A percentile compares a stretch with the other conserved stretches of the same genome.
Conservation (phyloP, 805 yeast genomes). For the Starmerella davenportii region DNA sequence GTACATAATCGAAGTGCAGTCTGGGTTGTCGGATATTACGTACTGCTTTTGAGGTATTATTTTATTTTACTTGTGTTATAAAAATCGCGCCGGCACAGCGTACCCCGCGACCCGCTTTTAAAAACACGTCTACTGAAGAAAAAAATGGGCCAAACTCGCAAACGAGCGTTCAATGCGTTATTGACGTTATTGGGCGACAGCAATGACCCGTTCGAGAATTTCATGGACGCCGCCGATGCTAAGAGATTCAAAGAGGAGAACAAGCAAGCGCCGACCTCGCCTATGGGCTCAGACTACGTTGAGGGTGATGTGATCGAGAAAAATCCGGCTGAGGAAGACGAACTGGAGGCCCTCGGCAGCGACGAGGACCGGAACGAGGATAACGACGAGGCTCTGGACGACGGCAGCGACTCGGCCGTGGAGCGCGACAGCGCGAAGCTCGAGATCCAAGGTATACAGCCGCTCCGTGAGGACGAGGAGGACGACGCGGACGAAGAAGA, state of each 20-base stretch:
- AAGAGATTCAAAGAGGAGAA: conserved; percentile 23
- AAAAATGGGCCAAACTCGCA: conserved; percentile 6
- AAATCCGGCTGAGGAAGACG: conserved; percentile 13
- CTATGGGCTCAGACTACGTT: neutral
- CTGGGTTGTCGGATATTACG: no score
- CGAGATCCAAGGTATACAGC: conserved; percentile 14
- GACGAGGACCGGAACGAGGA: neutral
- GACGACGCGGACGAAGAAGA: conserved; percentile 19
- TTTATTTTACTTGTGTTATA: no score
- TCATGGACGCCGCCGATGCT: neutral
- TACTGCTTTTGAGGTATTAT: no score
- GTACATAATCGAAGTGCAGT: no score
- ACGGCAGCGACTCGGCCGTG: conserved; percentile 2
- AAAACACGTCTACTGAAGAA: no score
- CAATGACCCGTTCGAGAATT: neutral
- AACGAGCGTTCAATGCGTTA: conserved; percentile 44
- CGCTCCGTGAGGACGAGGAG: conserved; percentile 16
- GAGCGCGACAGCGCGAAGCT: conserved; percentile 14
- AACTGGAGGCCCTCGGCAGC: conserved; percentile 16
- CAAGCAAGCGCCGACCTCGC: neutral
- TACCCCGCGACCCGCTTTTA: no score
- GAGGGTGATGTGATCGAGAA: no score
- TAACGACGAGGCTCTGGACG: conserved; percentile 6
- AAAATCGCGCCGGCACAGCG: no score
- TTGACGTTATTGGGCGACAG: conserved; percentile 34